These are phyloP conservation scores for Neurospora terricola DNA, from an alignment of 495 filamentous ascomycete species.

Conservation along the genomic window DNA sequence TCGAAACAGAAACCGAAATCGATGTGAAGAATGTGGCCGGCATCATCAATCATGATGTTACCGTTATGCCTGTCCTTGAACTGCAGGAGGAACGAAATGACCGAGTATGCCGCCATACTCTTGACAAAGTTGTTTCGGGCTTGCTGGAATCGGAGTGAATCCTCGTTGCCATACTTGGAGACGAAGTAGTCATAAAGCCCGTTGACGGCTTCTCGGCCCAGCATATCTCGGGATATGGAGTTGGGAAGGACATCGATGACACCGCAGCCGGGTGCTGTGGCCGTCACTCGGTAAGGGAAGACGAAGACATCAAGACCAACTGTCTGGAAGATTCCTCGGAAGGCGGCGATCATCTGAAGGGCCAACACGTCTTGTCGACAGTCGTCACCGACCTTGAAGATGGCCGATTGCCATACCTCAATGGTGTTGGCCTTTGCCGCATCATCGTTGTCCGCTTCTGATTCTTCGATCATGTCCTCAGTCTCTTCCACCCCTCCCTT, in stretches of 20 bases:
- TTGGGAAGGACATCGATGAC: slow-evolving; percentile 97
- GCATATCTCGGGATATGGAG: slow-evolving; percentile 96
- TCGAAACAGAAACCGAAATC: slow-evolving; percentile 99
- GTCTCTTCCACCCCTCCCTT: slow-evolving; percentile 38
- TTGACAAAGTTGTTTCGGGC: slow-evolving; percentile 97
- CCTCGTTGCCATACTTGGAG: slow-evolving; percentile 92
- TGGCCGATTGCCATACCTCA: slow-evolving; percentile 96
- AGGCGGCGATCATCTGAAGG: slow-evolving; percentile 94
- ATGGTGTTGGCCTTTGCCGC: slow-evolving; percentile 43
- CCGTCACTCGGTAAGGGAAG: slow-evolving; percentile 93
- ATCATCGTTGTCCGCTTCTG: slow-evolving; percentile 23
- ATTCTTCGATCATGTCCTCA: slow-evolving; percentile 35
- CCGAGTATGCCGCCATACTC: slow-evolving; percentile 99
- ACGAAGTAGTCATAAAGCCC: slow-evolving; percentile 97
- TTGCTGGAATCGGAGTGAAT: slow-evolving; percentile 87
- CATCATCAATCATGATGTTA: slow-evolving; percentile 98
- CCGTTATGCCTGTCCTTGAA: slow-evolving; percentile 99
- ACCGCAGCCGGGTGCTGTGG: slow-evolving; percentile 95
- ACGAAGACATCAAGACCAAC: slow-evolving; percentile 95
- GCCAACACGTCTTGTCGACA: slow-evolving; percentile 96
- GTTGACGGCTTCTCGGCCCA: slow-evolving; percentile 94
- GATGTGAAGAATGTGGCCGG: slow-evolving; percentile 95
- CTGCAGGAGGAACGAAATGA: slow-evolving; percentile 91
- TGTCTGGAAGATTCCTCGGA: slow-evolving; percentile 88
- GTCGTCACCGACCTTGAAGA: slow-evolving; percentile 99